Evolutionary conservation across 2,329 filamentous ascomycete genomes (phyloP).

Genomic region (Pyrenophora seminiperda): DNA sequence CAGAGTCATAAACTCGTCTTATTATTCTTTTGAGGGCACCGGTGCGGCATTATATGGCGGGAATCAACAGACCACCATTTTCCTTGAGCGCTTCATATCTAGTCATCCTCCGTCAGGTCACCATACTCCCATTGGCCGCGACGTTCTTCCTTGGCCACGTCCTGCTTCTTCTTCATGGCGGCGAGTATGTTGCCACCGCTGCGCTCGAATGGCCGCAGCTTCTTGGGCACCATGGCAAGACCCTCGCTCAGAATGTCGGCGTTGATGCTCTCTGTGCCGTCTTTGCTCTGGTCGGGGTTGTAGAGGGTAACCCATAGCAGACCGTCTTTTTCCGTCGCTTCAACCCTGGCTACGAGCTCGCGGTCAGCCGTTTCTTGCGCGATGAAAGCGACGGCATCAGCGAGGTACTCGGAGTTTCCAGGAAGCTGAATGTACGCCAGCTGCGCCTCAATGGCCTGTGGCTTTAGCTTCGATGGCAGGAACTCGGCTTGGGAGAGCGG

Average conservation of each 20-base stretch:
- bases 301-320: constrained; percentile 86
- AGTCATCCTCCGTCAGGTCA: constrained; percentile 74
- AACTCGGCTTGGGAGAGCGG: constrained; percentile 82
- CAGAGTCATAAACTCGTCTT: too few relatives aligned
- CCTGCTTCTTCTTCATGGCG: constrained; percentile 73
- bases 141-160: constrained; percentile 77
- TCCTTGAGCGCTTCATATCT: constrained; percentile 1
- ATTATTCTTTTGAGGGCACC: not conserved
- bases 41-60: too few relatives aligned
- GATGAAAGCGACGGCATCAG: constrained; percentile 77
- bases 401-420: constrained; percentile 73
- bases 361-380: constrained; percentile 74
- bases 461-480: constrained; percentile 72
- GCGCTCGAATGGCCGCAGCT: constrained; percentile 90
- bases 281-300: constrained; percentile 68
- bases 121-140: constrained; percentile 98
- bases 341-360: constrained; percentile 86
- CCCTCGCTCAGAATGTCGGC: constrained; percentile 83
- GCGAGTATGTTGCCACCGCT: constrained; percentile 73
- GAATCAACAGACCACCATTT: too few relatives aligned
- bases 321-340: constrained; percentile 81
- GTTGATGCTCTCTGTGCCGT: constrained; percentile 81
- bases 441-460: constrained; percentile 84
- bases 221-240: constrained; percentile 86
- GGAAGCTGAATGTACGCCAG: constrained; percentile 91